Percentiles rank a stretch among this genome's conserved stretches.
Conservation (phyloP, 2,329 filamentous ascomycete genomes). For the Sphaerulina musiva region DNA sequence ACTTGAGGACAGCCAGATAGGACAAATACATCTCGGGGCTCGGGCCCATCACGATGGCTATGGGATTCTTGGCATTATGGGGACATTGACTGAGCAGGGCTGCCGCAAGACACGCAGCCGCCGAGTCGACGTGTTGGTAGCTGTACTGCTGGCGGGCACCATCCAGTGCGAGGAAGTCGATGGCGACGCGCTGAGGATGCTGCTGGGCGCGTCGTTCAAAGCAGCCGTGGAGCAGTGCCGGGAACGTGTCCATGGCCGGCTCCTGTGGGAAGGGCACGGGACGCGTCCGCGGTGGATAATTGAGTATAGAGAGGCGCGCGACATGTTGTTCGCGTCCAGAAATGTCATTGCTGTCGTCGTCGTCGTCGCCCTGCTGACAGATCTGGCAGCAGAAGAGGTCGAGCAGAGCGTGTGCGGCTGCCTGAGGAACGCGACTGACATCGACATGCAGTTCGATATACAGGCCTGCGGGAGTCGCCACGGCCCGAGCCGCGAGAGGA, state of each 20-base stretch:
- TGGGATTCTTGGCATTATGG: neutral
- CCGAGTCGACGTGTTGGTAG: neutral
- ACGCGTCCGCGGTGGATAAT: neutral
- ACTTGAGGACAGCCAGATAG: neutral
- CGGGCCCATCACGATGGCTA: constrained; percentile 1
- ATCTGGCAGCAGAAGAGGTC: too few species aligned
- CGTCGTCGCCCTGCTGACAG: too few species aligned
- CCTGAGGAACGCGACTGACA: too few species aligned
- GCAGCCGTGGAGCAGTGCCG: neutral
- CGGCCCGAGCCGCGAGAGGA: too few species aligned
- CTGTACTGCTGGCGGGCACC: neutral
- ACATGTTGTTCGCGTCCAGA: neutral
- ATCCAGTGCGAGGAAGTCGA: neutral
- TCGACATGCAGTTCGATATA: too few species aligned
- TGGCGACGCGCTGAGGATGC: neutral
- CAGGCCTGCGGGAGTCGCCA: too few species aligned
- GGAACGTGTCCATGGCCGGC: too few species aligned
- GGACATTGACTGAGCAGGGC: neutral
- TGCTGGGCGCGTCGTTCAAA: neutral
- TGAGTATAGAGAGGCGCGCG: neutral
- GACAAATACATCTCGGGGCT: constrained; percentile 1
- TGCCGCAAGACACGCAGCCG: too few species aligned
- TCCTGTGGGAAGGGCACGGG: neutral
- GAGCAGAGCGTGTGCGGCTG: too few species aligned
- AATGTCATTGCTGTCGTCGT: neutral